Percentiles rank a stretch among this genome's conserved stretches.
Conservation (phyloP, 1,284 basidiomycete species). For the Malassezia sp. region DNA sequence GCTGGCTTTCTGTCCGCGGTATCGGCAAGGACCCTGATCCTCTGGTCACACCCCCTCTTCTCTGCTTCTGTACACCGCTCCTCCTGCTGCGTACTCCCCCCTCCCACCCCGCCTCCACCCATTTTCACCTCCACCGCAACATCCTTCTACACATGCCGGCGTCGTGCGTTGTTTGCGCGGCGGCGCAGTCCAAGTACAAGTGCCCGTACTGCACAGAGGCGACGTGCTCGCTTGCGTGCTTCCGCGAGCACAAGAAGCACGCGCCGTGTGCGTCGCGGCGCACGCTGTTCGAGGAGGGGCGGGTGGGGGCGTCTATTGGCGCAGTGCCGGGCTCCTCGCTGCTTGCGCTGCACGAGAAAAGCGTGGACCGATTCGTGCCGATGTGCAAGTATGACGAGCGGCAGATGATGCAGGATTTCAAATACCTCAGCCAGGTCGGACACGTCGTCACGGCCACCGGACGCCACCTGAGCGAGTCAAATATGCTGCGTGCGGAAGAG, state of each 20-base stretch:
- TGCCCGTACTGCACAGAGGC: conserved; percentile 11
- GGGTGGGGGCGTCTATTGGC: neutral
- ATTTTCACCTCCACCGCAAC: too few species aligned
- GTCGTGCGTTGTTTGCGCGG: conserved; percentile 8
- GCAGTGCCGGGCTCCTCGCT: conserved; percentile 1
- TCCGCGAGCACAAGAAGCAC: conserved; percentile 3
- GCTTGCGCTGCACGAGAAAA: neutral
- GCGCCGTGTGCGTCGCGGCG: conserved; percentile 2
- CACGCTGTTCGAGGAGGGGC: neutral
- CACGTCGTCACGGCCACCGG: conserved; percentile 12
- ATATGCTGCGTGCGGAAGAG: neutral
- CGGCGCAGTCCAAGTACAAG: conserved; percentile 9
- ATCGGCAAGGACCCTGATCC: too few species aligned
- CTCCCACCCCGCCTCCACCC: too few species aligned
- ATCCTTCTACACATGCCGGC: too few species aligned
- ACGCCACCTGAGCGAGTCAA: neutral
- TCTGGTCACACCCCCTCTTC: too few species aligned
- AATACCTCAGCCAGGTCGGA: conserved; percentile 13
- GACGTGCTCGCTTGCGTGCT: conserved; percentile 12
- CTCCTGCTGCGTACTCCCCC: too few species aligned
- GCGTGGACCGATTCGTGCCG: conserved; percentile 2
- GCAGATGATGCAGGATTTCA: conserved; percentile 14
- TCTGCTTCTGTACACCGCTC: too few species aligned
- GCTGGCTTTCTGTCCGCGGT: too few species aligned
- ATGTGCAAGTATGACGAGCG: conserved; percentile 15